Evolutionary conservation across 2,329 filamentous ascomycete genomes (phyloP).

Genomic region (Fusarium poae): DNA sequence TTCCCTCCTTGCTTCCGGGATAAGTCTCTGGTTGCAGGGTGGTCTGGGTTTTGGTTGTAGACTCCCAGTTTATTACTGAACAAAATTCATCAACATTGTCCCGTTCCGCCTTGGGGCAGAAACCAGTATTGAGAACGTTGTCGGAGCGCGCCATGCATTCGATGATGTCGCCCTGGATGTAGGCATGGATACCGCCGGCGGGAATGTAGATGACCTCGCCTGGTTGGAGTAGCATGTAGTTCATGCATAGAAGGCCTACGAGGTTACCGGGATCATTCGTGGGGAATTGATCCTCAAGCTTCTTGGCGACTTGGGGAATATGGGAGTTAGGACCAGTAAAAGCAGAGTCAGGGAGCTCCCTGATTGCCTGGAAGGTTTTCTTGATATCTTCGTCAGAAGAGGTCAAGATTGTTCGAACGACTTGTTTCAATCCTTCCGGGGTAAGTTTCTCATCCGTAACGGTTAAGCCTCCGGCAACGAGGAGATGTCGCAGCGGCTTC

Average conservation of each 20-base stretch:
- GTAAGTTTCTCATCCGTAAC: slow-evolving; percentile 57
- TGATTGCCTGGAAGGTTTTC: slow-evolving; percentile 37
- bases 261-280: slow-evolving; percentile 74
- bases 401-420: slow-evolving; percentile 66
- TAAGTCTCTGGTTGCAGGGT: slow-evolving; percentile 64
- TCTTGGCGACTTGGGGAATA: slow-evolving; percentile 73
- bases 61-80: slow-evolving; percentile 72
- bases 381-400: slow-evolving; percentile 59
- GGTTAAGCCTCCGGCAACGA: slow-evolving; percentile 32
- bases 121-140: slow-evolving; percentile 80
- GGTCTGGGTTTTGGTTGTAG: slow-evolving; percentile 69
- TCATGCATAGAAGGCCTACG: slow-evolving; percentile 80
- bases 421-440: slow-evolving; percentile 63
- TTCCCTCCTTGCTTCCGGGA: slow-evolving; percentile 67
- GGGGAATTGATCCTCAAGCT: slow-evolving; percentile 74
- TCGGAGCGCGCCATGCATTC: slow-evolving; percentile 83
- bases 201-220: slow-evolving; percentile 79
- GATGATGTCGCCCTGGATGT: slow-evolving; percentile 79
- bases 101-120: slow-evolving; percentile 76
- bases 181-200: slow-evolving; percentile 80
- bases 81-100: slow-evolving; percentile 75
- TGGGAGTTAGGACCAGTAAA: slow-evolving; percentile 65
- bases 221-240: slow-evolving; percentile 74
- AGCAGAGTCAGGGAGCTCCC: slow-evolving; percentile 58
- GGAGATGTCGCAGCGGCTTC: slow-evolving; percentile 43